Evolutionary conservation across 805 yeast genomes (phyloP).

Genomic region (Kuraishia borneana): DNA sequence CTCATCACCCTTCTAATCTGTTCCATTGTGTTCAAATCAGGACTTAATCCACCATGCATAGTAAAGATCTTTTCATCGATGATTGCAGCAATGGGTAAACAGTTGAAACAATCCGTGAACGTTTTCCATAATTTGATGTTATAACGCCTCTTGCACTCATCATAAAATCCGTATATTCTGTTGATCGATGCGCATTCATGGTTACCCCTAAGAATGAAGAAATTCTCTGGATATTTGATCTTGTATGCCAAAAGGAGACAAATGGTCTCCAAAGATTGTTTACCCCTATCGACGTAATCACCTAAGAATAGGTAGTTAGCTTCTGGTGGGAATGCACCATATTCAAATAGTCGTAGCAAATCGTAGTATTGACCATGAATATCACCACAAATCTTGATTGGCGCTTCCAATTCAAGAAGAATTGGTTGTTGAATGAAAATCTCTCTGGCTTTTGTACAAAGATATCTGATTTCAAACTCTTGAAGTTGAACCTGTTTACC

Average conservation of each 20-base stretch:
- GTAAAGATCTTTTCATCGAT: constrained; percentile 96
- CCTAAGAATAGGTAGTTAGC: constrained; percentile 93
- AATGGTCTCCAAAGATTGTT: constrained; percentile 92
- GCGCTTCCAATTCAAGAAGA: constrained; percentile 90
- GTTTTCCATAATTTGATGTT: constrained; percentile 98
- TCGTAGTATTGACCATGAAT: constrained; percentile 98
- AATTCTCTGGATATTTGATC: constrained; percentile 96
- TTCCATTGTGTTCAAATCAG: constrained; percentile 96
- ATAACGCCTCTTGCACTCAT: constrained; percentile 97
- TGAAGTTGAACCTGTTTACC: constrained; percentile 92
- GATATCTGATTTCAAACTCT: constrained; percentile 88
- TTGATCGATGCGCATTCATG: constrained; percentile 98
- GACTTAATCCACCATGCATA: constrained; percentile 98
- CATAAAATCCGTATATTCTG: constrained; percentile 96
- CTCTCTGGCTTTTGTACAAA: constrained; percentile 96
- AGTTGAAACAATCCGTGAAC: constrained; percentile 96
- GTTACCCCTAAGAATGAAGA: constrained; percentile 92
- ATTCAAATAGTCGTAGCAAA: constrained; percentile 87
- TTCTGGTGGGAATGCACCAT: constrained; percentile 99
- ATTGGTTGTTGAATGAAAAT: constrained; percentile 97
- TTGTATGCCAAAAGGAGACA: constrained; percentile 90
- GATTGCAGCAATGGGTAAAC: constrained; percentile 96
- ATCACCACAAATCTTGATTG: constrained; percentile 95
- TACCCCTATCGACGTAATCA: constrained; percentile 98
- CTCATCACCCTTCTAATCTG: constrained; percentile 98